Base-by-base conservation (phyloP, 495 filamentous ascomycete species). In the Pyronema omphalodes region DNA sequence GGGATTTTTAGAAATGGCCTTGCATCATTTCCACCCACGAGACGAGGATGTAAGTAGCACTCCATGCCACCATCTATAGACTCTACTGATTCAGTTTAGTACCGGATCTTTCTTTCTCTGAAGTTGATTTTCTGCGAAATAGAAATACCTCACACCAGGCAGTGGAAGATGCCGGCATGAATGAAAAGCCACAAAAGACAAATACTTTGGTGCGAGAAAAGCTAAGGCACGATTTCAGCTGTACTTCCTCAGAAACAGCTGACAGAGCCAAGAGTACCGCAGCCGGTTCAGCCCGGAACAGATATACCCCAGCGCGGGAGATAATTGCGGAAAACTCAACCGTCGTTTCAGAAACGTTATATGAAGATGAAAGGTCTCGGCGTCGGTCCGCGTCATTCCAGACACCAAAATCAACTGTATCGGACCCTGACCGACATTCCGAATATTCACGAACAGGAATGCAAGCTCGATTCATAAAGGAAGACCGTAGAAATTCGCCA, bases 1-100 rank as follows among this genome's bases (percentile, higher is more conserved):
- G 86, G 85, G 0, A 67, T 91, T 6, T 89, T 89, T 65, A 76
- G 74, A 19, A 88, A 80, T 60, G 82, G 82, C 1, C 77, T 74
- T 49, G 70, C 76, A 29, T 87, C 83, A 9, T 76, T 74, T 43
- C 75, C 74, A 29, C 54, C 76, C 51, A 69, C 65, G 56, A 68
- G 71, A 55, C 69, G 66, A 57, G 70, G 71, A 53, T 59, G 72
- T 75, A 66, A 65, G 68, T 62, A 43, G 2, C 50, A 19, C 40
- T 11, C 7, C 9, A 34, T 19, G 11, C 12, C 34, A 35, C 45
- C 55, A 40, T 37, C 19, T 53, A 55, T n/a, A 59, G 36, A 44
- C 33, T 1, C 3, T 44, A 18, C 15, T 54, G 15, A 49, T 33
- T 1, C 23, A 53, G 60, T 37, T 65, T 59, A 82, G 79, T 83